Conservation (phyloP, 495 filamentous ascomycete genomes). For the Xylaria flabelliformis region DNA sequence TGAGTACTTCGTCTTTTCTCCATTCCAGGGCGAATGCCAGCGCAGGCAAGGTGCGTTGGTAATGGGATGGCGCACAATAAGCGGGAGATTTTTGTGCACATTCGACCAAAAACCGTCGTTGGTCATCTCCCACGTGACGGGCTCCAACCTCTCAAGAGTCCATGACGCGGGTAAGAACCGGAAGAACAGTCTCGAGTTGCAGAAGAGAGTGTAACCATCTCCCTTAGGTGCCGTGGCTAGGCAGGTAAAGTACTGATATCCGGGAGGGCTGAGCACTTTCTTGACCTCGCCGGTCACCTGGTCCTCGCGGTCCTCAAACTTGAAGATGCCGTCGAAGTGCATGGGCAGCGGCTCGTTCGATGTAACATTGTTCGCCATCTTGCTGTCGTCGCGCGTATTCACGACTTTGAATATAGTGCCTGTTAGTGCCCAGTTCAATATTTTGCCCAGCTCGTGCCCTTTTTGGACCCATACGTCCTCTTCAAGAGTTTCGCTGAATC, state of each 20-base stretch:
- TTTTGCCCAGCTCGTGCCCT: background rate
- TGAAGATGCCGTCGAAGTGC: background rate
- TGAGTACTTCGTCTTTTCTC: background rate
- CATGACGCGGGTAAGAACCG: background rate
- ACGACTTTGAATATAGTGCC: background rate
- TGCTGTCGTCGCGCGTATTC: constrained; percentile 1
- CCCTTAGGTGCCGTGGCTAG: background rate
- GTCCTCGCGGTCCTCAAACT: background rate
- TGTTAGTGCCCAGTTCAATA: background rate
- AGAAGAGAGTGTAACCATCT: constrained; percentile 9
- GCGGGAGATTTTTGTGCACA: background rate
- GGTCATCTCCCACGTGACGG: constrained; percentile 8
- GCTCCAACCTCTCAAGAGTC: background rate
- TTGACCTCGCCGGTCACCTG: background rate
- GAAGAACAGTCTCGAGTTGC: constrained; percentile 8
- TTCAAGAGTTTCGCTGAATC: background rate
- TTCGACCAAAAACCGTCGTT: background rate
- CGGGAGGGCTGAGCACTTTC: background rate
- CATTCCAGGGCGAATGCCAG: constrained; percentile 9
- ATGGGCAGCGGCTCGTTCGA: background rate
- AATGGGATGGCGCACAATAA: constrained; percentile 2
- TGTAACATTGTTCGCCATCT: background rate
- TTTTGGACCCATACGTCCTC: constrained; percentile 8
- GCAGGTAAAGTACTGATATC: constrained; percentile 12
- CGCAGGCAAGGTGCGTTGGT: background rate